A percentile compares a stretch with the other conserved stretches of the same genome.
These are phyloP conservation scores for Citrus hindsii DNA, from an alignment of 345 rosid genomes.

Conservation along the genomic window DNA sequence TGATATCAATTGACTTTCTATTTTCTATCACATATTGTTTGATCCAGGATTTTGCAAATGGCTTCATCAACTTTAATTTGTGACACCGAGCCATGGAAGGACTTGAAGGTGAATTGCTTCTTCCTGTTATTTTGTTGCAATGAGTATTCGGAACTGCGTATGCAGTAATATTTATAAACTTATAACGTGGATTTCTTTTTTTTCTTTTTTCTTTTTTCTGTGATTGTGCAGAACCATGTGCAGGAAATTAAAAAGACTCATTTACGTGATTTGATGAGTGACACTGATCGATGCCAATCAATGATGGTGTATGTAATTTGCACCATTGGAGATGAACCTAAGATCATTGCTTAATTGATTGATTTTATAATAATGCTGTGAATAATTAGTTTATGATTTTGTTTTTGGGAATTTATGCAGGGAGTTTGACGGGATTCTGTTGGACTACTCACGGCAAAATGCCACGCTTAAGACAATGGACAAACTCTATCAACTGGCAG, in stretches of 20 bases:
- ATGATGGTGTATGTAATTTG: slow-evolving; percentile 62
- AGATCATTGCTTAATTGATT: background rate
- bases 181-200: too few species aligned
- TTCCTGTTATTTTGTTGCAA: background rate
- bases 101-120: slow-evolving; percentile 56
- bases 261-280: slow-evolving; percentile 77
- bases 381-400: background rate
- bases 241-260: slow-evolving; percentile 72
- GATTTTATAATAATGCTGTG: background rate
- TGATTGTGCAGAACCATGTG: slow-evolving; percentile 50
- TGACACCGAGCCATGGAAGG: slow-evolving; percentile 78
- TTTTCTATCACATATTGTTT: background rate
- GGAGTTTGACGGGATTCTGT: slow-evolving; percentile 65
- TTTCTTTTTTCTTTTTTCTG: too few species aligned
- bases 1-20: background rate
- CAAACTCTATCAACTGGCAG: slow-evolving; percentile 70
- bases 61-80: slow-evolving; percentile 64
- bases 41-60: slow-evolving; percentile 34
- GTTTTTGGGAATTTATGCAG: slow-evolving; percentile 24
- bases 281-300: slow-evolving; percentile 57
- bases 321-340: background rate
- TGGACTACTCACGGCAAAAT: slow-evolving; percentile 81
- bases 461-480: slow-evolving; percentile 62
- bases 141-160: background rate
- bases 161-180: background rate